Evolutionary conservation across 2,329 filamentous ascomycete species (phyloP).

Genomic region (Scytalidium lignicola): DNA sequence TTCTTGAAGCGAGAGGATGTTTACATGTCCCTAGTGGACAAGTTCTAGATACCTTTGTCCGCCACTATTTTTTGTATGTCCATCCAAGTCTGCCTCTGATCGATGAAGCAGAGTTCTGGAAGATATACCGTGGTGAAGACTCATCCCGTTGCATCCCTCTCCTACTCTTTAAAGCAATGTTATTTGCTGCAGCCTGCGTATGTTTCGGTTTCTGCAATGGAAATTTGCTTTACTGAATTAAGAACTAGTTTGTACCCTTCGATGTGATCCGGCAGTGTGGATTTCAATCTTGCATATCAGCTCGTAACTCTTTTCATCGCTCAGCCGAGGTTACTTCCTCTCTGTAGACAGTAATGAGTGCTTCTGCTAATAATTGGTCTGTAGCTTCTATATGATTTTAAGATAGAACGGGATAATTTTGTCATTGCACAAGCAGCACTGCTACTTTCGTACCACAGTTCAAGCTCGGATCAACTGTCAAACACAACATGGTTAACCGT

Average conservation of each 20-base stretch:
- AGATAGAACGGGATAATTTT: slow-evolving; percentile 20
- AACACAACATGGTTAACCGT: slow-evolving; percentile 45
- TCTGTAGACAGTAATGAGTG: no score
- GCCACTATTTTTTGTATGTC: slow-evolving; percentile 43
- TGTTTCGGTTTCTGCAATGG: not conserved
- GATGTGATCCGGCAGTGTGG: no score
- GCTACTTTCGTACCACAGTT: slow-evolving; percentile 7
- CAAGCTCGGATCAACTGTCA: slow-evolving; percentile 11
- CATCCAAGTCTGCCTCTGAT: slow-evolving; percentile 39
- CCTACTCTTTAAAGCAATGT: slow-evolving; percentile 40
- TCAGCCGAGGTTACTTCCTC: no score
- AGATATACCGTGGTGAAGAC: slow-evolving; percentile 32
- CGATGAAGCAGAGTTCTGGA: slow-evolving; percentile 44
- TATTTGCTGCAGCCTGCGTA: slow-evolving; percentile 38
- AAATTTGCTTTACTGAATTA: no score
- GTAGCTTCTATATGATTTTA: slow-evolving; percentile 33
- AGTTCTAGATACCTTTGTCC: slow-evolving; percentile 46
- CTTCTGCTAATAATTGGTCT: slow-evolving; percentile 39
- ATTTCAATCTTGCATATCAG: no score
- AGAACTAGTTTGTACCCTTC: no score
- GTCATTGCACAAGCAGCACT: slow-evolving; percentile 26
- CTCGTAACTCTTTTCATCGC: no score
- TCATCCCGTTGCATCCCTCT: slow-evolving; percentile 30
- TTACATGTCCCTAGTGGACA: slow-evolving; percentile 39
- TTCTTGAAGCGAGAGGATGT: not conserved